These are phyloP conservation scores for Talaromyces sp. DNA, from an alignment of 2,329 filamentous ascomycete species.

Conservation along the genomic window DNA sequence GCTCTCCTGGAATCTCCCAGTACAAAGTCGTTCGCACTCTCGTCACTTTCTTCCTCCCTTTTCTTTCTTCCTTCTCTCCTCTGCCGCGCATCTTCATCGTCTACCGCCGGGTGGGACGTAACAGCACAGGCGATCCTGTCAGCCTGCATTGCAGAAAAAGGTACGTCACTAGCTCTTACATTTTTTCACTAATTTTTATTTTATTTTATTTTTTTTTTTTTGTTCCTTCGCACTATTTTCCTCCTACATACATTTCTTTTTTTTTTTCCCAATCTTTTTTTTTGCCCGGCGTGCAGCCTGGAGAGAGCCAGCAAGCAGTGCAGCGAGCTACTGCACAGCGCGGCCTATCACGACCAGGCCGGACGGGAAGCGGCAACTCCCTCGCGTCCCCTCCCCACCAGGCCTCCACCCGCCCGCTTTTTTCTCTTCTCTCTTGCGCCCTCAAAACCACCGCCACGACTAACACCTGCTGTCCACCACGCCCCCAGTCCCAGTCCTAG, in stretches of 20 bases:
- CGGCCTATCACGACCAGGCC: constrained; percentile 8
- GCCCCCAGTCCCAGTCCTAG: too few relatives aligned
- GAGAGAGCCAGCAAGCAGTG: neutral
- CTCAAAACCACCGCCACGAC: neutral
- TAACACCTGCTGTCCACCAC: neutral
- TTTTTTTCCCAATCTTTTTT: neutral
- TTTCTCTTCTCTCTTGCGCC: constrained; percentile 1
- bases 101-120: neutral
- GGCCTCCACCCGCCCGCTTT: neutral
- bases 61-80: neutral
- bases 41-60: neutral
- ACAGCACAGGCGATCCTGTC: neutral
- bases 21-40: neutral
- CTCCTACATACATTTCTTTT: neutral
- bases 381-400: constrained; percentile 6
- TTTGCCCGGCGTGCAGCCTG: neutral
- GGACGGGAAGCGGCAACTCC: constrained; percentile 5
- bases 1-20: neutral
- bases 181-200: neutral
- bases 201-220: neutral
- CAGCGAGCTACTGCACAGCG: constrained; percentile 5
- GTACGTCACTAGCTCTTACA: neutral
- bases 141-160: neutral
- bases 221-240: neutral
- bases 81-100: neutral